Conservation (phyloP, 75 land plant genomes). For the Gnetum montanum region DNA sequence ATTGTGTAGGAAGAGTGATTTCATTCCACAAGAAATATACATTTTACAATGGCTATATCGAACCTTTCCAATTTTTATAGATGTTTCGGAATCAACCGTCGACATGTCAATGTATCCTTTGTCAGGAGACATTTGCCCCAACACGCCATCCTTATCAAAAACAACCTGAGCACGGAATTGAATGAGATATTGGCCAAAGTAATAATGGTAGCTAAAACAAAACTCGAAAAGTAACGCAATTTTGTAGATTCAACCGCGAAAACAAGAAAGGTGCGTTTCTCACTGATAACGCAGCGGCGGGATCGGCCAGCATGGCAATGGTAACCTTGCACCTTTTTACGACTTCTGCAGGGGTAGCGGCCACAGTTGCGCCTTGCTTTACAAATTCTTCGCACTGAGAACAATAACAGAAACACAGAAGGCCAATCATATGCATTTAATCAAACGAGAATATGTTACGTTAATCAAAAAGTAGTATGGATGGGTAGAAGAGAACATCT, state of each 20-base stretch:
- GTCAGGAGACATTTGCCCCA: constrained; percentile 56
- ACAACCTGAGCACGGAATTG: no score
- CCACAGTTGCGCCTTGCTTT: constrained; percentile 64
- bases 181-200: background rate
- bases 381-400: constrained; percentile 78
- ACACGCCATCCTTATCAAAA: constrained; percentile 81
- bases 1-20: background rate
- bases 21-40: no score
- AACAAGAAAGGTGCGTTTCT: no score
- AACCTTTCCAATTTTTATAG: constrained; percentile 68
- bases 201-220: background rate
- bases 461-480: background rate
- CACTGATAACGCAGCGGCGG: constrained; percentile 86
- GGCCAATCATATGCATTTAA: background rate
- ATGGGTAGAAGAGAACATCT: background rate
- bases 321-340: constrained; percentile 71
- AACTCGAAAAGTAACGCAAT: background rate
- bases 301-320: constrained; percentile 94
- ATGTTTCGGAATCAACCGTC: constrained; percentile 85
- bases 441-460: no score
- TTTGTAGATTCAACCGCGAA: no score
- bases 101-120: constrained; percentile 98
- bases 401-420: no score
- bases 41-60: background rate
- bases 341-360: constrained; percentile 72